Evolutionary conservation across 345 rosid species (phyloP).

Genomic region (Brassica napus): DNA sequence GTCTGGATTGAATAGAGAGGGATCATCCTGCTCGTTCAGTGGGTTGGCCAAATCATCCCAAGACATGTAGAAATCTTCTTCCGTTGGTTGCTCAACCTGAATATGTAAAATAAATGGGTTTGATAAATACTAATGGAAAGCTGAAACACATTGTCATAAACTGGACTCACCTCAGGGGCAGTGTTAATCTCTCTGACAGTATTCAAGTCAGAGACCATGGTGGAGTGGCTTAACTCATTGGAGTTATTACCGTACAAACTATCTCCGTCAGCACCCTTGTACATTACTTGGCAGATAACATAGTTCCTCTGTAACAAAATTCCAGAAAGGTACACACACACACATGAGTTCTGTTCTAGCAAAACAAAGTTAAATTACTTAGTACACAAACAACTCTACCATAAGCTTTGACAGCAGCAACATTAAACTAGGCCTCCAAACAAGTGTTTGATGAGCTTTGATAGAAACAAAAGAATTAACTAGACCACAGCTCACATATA

Average conservation of each 20-base stretch:
- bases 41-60: constrained; percentile 9
- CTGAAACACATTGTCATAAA: neutral
- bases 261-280: constrained; percentile 17
- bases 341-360: neutral
- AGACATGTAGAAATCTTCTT: neutral
- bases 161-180: constrained; percentile 8
- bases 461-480: neutral
- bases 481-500: neutral
- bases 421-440: neutral
- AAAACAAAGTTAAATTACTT: neutral
- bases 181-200: neutral
- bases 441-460: neutral
- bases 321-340: neutral
- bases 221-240: constrained; percentile 10
- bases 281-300: constrained; percentile 35
- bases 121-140: neutral
- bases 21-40: neutral
- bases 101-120: neutral
- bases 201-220: constrained; percentile 1
- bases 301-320: constrained; percentile 19
- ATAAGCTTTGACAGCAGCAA: neutral
- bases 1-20: neutral
- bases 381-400: neutral
- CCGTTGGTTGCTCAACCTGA: constrained; percentile 14
- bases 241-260: neutral